Conservation (phyloP, 139 green algal species). For the Auxenochlorella pyrenoidosa region DNA sequence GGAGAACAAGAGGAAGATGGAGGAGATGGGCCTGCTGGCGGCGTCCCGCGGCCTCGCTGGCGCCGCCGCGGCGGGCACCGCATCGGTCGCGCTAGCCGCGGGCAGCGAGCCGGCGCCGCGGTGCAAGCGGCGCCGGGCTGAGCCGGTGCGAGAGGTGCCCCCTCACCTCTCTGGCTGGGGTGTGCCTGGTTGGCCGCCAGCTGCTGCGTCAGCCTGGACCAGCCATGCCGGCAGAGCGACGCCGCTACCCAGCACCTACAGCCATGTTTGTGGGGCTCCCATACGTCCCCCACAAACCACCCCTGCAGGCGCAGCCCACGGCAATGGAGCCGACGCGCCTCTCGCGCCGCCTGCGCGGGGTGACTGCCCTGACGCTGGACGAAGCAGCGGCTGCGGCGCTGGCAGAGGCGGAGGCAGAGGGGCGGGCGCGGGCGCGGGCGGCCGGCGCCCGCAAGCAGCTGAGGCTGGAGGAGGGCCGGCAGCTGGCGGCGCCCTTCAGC, state of each 20-base stretch:
- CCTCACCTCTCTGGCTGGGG: too few species aligned
- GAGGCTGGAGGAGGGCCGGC: not conserved
- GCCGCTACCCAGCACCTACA: too few species aligned
- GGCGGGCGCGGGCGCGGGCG: not conserved
- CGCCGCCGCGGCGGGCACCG: too few species aligned
- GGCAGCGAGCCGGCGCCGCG: conserved; percentile 8
- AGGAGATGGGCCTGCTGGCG: conserved; percentile 33
- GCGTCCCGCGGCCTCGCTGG: not conserved
- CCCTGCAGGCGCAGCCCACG: not conserved
- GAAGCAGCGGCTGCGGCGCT: not conserved
- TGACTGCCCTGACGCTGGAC: not conserved
- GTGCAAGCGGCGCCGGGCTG: not conserved
- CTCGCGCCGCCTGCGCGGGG: conserved; percentile 23
- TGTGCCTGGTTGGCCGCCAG: too few species aligned
- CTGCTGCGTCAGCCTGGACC: too few species aligned
- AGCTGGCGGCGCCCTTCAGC: conserved; percentile 47
- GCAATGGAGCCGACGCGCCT: not conserved
- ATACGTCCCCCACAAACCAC: not conserved
- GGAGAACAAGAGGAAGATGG: conserved; percentile 21
- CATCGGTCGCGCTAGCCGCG: not conserved
- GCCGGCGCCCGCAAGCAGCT: conserved; percentile 25
- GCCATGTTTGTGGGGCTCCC: not conserved
- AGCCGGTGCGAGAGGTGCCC: not conserved
- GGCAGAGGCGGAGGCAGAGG: conserved; percentile 20
- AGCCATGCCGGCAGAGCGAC: too few species aligned